phyloP scores from a whole-genome alignment of 345 rosid genomes.

The Bretschneidera sinensis region DNA sequence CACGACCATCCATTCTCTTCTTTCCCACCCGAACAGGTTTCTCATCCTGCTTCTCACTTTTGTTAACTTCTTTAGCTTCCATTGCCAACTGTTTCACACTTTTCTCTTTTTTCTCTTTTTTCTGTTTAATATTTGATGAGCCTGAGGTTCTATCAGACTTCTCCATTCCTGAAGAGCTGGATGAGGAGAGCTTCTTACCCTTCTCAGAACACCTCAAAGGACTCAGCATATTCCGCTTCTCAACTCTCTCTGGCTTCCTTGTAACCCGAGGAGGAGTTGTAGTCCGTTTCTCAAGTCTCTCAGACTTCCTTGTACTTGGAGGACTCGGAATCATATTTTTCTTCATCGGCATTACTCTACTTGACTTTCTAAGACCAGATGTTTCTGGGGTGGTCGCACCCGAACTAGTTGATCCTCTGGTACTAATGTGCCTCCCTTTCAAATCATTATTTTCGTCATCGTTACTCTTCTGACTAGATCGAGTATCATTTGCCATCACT shows the following conservation, averaged over 20 bases:
- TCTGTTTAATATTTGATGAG: slow-evolving; percentile 22
- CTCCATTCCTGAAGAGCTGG: slow-evolving; percentile 36
- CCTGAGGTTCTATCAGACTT: slow-evolving; percentile 25
- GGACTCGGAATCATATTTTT: slow-evolving; percentile 28
- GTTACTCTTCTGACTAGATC: slow-evolving; percentile 30
- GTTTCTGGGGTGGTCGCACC: slow-evolving; percentile 21
- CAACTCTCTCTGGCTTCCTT: slow-evolving; percentile 32
- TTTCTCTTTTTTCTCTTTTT: slow-evolving; percentile 31
- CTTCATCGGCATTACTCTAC: slow-evolving; percentile 33
- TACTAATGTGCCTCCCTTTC: slow-evolving; percentile 29
- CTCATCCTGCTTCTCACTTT: slow-evolving; percentile 10
- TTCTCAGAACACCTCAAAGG: slow-evolving; percentile 54
- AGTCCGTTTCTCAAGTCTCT: slow-evolving; percentile 42
- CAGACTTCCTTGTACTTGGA: slow-evolving; percentile 46
- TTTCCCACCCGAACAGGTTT: slow-evolving; percentile 5
- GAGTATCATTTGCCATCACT: slow-evolving; percentile 37
- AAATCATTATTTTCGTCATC: slow-evolving; percentile 28
- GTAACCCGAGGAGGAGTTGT: slow-evolving; percentile 30
- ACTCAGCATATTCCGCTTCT: slow-evolving; percentile 31
- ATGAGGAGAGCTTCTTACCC: slow-evolving; percentile 38
- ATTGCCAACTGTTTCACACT: slow-evolving; percentile 27
- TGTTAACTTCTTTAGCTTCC: slow-evolving; percentile 30
- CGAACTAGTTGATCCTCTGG: slow-evolving; percentile 28
- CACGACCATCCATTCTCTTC: slow-evolving; percentile 32
- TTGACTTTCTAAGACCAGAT: slow-evolving; percentile 48